Evolutionary conservation across 1,139 yeast genomes (phyloP).

Genomic region (Zhuliangozyma blackwelliae): DNA sequence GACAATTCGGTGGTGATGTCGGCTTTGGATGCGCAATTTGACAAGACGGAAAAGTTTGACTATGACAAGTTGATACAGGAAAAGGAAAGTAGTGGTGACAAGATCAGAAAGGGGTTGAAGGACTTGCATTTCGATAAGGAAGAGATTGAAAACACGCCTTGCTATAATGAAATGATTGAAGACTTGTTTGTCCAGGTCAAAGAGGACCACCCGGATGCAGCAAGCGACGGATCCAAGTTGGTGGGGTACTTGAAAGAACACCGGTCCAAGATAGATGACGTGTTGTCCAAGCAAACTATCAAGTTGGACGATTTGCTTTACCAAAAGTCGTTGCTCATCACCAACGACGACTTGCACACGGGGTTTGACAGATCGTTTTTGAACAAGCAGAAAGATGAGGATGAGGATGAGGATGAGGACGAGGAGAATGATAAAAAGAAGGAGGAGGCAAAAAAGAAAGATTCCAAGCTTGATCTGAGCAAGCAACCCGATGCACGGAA

Average conservation of each 20-base stretch:
- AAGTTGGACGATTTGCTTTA: conserved; percentile 62
- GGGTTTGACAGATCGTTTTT: conserved; percentile 86
- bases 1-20: conserved; percentile 35
- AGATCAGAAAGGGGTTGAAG: conserved; percentile 39
- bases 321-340: conserved; percentile 71
- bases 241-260: conserved; percentile 52
- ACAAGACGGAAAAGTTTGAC: conserved; percentile 50
- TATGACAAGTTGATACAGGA: conserved; percentile 32
- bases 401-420: conserved; percentile 10
- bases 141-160: conserved; percentile 66
- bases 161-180: conserved; percentile 90
- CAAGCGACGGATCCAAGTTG: conserved; percentile 36
- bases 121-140: conserved; percentile 40
- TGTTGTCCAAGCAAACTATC: conserved; percentile 53
- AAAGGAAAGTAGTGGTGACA: conserved; percentile 22
- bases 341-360: conserved; percentile 89
- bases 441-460: conserved; percentile 6
- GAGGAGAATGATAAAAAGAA: conserved; percentile 14
- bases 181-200: conserved; percentile 72
- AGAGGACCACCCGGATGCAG: conserved; percentile 54
- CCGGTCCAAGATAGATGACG: conserved; percentile 62
- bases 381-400: conserved; percentile 48
- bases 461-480: too few species aligned
- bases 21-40: conserved; percentile 49
- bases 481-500: conserved; percentile 4